Evolutionary conservation across 2,329 filamentous ascomycete genomes (phyloP), one percentile per base, ranked within the genome.

Genomic region (Curvularia verruculosa): DNA sequence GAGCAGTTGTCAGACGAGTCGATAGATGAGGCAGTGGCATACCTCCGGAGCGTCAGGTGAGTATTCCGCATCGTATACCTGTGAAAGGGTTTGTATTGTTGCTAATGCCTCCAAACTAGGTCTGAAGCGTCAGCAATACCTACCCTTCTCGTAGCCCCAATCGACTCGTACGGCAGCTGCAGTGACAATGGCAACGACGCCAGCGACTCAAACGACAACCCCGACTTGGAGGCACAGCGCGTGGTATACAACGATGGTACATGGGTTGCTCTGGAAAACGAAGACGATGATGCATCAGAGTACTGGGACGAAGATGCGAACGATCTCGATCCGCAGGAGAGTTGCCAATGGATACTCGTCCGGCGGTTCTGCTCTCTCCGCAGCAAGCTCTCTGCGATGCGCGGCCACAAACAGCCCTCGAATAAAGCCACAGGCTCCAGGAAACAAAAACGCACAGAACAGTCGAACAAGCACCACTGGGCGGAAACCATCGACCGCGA

Each of bases 211-310:
- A 68, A 75, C 19, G 65, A 71, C 31, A 80, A 84, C 40, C 86
- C 87, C 67, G 69, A 80, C 8, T 72, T 79, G 54, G 81, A 81
- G 5, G 60, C 76, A 66, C 78, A 81, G 21, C 78, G 84, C 53
- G 89, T 89, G 10, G 88, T 86, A 69, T 95, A 91, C 72, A 80
- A 87, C 15, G 90, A 96, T 65, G 92, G 92, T 47, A 89, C 91
- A 36, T 96, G 92, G 73, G 85, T 89, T 23, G 80, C 83, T 2
- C 82, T 85, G 0, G 77, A 81, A 12, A 64, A 72, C 15, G 49
- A 49, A 28, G 29, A 52, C 37, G 31, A 51, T n/a, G 40, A 31
- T 6, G 26, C 44, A 12, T 29, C 56, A 18, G 68, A 75, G 36
- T 18, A 61, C 6, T 47, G 54, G 34, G 57, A 60, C 12, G 49